Evolutionary conservation across 371 early-diverging fungal species (phyloP).

Genomic region (Nosema muscidifuracis): DNA sequence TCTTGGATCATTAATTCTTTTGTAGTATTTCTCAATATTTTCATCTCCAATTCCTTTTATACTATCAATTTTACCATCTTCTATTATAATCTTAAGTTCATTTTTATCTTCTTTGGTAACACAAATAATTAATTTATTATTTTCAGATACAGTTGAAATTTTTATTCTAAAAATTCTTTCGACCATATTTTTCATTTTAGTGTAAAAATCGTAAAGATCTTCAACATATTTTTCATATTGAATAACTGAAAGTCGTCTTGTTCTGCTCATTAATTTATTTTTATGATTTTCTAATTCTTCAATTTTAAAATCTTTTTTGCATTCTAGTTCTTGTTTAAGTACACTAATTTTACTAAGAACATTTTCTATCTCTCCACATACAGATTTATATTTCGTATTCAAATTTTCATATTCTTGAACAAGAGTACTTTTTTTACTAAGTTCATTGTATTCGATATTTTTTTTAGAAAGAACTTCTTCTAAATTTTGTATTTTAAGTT

Average conservation of each 20-base stretch:
- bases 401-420: conserved; percentile 17
- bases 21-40: not conserved
- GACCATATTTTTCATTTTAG: conserved; percentile 1
- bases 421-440: conserved; percentile 23
- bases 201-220: conserved; percentile 52
- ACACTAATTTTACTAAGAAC: conserved; percentile 7
- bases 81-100: not conserved
- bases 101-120: not conserved
- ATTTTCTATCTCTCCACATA: conserved; percentile 9
- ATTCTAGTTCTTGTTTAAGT: conserved; percentile 9
- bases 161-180: conserved; percentile 7
- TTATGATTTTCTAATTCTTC: conserved; percentile 21
- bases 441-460: conserved; percentile 8
- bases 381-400: conserved; percentile 26
- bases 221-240: conserved; percentile 50
- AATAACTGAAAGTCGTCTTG: conserved; percentile 45
- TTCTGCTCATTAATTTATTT: conserved; percentile 23
- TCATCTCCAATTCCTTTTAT: conserved; percentile 1
- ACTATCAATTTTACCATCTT: not conserved
- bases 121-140: conserved; percentile 9
- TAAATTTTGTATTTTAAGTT: conserved; percentile 8
- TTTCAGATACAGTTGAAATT: conserved; percentile 5
- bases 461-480: conserved; percentile 1
- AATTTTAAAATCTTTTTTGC: not conserved
- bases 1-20: conserved; percentile 6